Evolutionary conservation across 164 flowering plant genomes (phyloP), one percentile per base, ranked within the genome.

Genomic region (Kingdonia uniflora): DNA sequence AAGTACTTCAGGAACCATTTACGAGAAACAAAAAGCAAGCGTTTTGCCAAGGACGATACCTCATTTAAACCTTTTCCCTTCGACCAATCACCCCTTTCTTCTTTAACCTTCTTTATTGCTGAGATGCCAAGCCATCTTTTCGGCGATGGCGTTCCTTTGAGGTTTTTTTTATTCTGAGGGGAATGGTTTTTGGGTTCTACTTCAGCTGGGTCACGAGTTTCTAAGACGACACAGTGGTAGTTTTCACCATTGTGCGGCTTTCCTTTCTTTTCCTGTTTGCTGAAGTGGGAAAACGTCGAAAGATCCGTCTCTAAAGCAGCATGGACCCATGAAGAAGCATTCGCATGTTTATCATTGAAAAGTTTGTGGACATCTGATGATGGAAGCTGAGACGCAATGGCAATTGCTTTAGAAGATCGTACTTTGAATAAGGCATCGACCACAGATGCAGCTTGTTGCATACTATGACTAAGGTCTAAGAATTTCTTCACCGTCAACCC

Each of bases 1-100:
- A 78, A 72, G 58, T 76, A 78, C 42, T 71, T 73, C 59, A 80
- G 47, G 65, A 83, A 79, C 86, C 86, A 80, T 42, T 26, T 62
- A 10, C 77, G 68, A 49, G 81, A 80, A 26, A 52, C 64, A 14
- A 50, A 56, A 42, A 79, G 61, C 55, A 83, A 52, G 40, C 65
- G 56, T 39, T 70, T 62, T 15, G 65, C 74, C 19, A 80, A 56
- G 61, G 29, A 60, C 21, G 73, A 73, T 13, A 70, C 68, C 55
- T 69, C 81, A 46, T 66, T 69, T 55, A 78, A 52, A 21, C 74
- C 70, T 17, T 25, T 64, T 14, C 65, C 76, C 38, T 42, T 65
- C 0, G 48, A 54, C 67, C 68, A 58, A 22, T 61, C 68, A 13
- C 13, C 52, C 51, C 52, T 72, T 49, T 57, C 73, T n/a, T 33